These are phyloP conservation scores for Linnemannia exigua DNA, from an alignment of 192 early-diverging fungal genomes.

Conservation along the genomic window DNA sequence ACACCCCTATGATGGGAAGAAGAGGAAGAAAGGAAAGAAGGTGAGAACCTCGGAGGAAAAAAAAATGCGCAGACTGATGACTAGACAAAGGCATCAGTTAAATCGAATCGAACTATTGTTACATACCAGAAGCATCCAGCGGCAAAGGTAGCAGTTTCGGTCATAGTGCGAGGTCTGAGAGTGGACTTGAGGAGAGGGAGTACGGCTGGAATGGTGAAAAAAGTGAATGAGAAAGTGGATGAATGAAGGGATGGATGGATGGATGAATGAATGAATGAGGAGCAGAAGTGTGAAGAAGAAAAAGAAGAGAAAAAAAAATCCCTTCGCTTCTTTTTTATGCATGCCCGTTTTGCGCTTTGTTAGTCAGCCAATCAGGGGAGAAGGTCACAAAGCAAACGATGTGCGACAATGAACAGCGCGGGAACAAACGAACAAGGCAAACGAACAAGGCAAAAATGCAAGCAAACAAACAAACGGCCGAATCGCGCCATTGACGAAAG, in stretches of 20 bases:
- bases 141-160: slow-evolving; percentile 84
- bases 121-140: slow-evolving; percentile 95
- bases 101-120: not conserved
- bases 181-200: slow-evolving; percentile 1
- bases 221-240: not conserved
- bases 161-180: slow-evolving; percentile 27
- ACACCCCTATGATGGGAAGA: slow-evolving; percentile 61
- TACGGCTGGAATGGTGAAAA: slow-evolving; percentile 4
- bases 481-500: not conserved
- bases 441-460: too few relatives aligned
- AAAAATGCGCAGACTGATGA: not conserved
- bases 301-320: not conserved
- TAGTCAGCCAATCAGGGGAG: not conserved
- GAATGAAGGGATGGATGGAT: not conserved
- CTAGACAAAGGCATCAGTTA: too few relatives aligned
- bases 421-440: not conserved
- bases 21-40: too few relatives aligned
- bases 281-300: not conserved
- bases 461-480: not conserved
- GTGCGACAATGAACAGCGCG: not conserved
- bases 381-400: not conserved
- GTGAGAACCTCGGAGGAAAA: not conserved
- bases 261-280: not conserved
- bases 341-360: not conserved
- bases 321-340: not conserved